Percentiles rank a stretch among this genome's conserved stretches.
These are phyloP conservation scores for Chaetomium cochliodes DNA, from an alignment of 495 filamentous ascomycete species.

Conservation along the genomic window DNA sequence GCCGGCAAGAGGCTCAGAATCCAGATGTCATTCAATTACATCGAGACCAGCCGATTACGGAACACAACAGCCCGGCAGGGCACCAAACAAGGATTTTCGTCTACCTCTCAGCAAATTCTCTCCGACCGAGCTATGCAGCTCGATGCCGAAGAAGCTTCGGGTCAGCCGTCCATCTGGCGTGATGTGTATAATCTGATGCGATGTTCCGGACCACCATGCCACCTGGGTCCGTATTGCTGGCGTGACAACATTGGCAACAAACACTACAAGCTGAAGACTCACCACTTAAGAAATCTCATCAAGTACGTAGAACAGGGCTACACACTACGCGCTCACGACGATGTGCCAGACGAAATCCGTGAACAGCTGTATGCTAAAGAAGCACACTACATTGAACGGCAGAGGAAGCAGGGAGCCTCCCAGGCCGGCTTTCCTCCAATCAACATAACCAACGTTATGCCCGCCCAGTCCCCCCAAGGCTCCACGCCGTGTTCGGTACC, in stretches of 20 bases:
- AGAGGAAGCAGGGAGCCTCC: constrained; percentile 3
- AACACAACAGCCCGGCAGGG: not conserved
- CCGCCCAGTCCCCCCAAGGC: not conserved
- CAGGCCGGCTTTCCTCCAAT: constrained; percentile 3
- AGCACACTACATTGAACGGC: not conserved
- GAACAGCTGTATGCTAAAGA: constrained; percentile 3
- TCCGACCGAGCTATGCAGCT: not conserved
- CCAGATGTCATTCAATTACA: not conserved
- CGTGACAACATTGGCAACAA: not conserved
- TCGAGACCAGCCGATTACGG: not conserved
- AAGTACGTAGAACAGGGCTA: not conserved
- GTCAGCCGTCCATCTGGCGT: constrained; percentile 2
- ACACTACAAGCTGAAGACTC: not conserved
- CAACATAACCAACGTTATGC: constrained; percentile 5
- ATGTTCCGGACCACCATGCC: not conserved
- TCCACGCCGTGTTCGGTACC: constrained; percentile 4
- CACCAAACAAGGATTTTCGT: not conserved
- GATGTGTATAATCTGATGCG: not conserved
- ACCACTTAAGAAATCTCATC: not conserved
- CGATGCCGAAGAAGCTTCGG: not conserved
- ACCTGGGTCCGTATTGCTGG: not conserved
- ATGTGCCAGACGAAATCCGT: not conserved
- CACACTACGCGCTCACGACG: not conserved
- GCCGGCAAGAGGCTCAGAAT: not conserved
- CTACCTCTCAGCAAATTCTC: not conserved